A percentile compares a stretch with the other conserved stretches of the same genome.
These are phyloP conservation scores for Penicillium sp. DNA, from an alignment of 2,329 filamentous ascomycete genomes.

Conservation along the genomic window DNA sequence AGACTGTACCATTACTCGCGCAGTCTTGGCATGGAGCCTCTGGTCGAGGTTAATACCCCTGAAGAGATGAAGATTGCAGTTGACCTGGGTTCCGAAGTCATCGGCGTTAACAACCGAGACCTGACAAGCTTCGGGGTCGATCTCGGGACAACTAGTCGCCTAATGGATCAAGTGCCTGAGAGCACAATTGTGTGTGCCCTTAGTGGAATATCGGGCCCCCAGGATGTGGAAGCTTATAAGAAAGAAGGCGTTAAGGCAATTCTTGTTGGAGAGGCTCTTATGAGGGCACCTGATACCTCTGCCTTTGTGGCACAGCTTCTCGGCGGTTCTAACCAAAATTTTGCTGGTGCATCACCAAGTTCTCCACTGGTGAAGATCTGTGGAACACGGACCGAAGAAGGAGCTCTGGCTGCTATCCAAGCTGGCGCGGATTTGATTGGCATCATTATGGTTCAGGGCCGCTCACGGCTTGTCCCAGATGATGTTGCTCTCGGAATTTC, in stretches of 20 bases:
- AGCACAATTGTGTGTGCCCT: constrained; percentile 85
- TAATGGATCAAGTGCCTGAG: constrained; percentile 77
- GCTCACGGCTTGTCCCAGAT: constrained; percentile 68
- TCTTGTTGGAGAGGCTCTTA: constrained; percentile 88
- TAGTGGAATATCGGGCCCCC: constrained; percentile 80
- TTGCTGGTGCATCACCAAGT: constrained; percentile 15
- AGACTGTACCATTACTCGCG: constrained; percentile 79
- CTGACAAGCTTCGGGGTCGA: constrained; percentile 95
- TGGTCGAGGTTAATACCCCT: constrained; percentile 91
- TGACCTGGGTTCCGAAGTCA: constrained; percentile 75
- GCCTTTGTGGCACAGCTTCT: constrained; percentile 78
- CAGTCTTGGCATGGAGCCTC: constrained; percentile 88
- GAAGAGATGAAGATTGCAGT: constrained; percentile 88
- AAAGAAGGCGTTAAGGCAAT: constrained; percentile 85
- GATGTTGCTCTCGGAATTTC: constrained; percentile 76
- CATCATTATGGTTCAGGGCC: constrained; percentile 77
- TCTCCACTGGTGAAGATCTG: constrained; percentile 82
- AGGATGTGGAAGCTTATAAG: constrained; percentile 81
- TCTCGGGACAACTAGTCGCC: constrained; percentile 76
- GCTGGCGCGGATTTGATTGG: constrained; percentile 86
- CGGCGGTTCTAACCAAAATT: constrained; percentile 41
- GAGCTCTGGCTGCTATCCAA: constrained; percentile 68
- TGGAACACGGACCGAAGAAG: constrained; percentile 74
- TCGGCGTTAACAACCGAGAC: constrained; percentile 96
- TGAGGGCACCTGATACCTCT: constrained; percentile 76